Evolutionary conservation across 1,284 basidiomycete species (phyloP), one percentile per base, ranked within the genome.

Genomic region (Naganishia liquefaciens): DNA sequence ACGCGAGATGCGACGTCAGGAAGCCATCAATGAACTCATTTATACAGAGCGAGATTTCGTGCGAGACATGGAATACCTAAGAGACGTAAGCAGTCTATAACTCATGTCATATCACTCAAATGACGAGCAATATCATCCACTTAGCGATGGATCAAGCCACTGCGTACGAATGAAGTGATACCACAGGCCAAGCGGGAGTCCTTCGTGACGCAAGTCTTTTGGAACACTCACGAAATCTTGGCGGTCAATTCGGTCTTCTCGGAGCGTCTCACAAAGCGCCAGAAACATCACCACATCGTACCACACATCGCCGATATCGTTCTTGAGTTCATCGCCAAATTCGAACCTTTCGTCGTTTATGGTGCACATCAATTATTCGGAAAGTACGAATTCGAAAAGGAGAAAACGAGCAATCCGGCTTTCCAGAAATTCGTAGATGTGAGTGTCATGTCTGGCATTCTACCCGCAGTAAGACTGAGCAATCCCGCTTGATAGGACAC

Each of bases 31-130:
- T 76, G 96, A 99, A 81, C 91, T 97, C 69, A 95, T 98, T 62
- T 97, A 97, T 77, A 99, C 96, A 19, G 96, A 99, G 76, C 86
- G 93, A 21, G 94, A 98, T 80, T 99, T 98, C 79, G 94, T 99
- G 47, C 85, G 91, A 62, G 95, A 97, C 78, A 87, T 99, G 85
- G 96, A 99, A 78, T 99, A 99, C 76, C 84, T 99, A 49, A 89
- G 94, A 67, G 95, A 99, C 76, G 90, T 94, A 72, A 73, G 89
- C 72, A 11, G 11, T 40, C 17, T 2, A n/a, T 11, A 15, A 28
- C 15, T 15, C 6, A 28, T 30, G 19, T 11, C 9, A 28, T 10
- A 33, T 10, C n/a, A 33, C 13, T 7, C 30, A n/a, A 21, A 11
- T 40, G 3, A 21, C 40, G n/a, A 17, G 53, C 40, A 25, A 17